Evolutionary conservation across 768 basidiomycete species (phyloP), one percentile per base, ranked within the genome.

Genomic region (Naganishia friedmannii): DNA sequence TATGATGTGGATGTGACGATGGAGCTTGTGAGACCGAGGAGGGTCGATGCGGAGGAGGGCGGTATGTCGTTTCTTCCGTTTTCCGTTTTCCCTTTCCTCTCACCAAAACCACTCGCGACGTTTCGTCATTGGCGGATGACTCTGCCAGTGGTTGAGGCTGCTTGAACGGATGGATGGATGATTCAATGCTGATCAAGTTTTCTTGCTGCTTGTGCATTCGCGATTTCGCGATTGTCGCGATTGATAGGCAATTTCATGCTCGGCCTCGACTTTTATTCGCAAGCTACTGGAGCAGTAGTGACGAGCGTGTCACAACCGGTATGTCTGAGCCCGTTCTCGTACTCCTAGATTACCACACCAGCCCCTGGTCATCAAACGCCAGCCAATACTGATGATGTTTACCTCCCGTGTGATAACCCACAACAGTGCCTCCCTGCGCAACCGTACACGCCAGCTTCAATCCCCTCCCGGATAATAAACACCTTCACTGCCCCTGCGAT

Each of bases 1-100:
- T 80, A 80, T 66, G 79, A 80, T 67, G 76, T 80, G 8, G 73
- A 77, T 53, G 74, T 80, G n/a, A 78, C 79, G 67, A 68, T 79
- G 77, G 79, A 80, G 70, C 70, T 80, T 10, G 77, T 80, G 2
- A 63, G 78, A 51, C 79, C 79, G 17, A 4, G 39, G 17, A 65
- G 34, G 23, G 48, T 42, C 8, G 67, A 37, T 19, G 29, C 39
- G 17, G 53, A 70, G 3, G 65, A 70, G 12, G 19, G 42, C 5
- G 65, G 70, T 70, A 39, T 31, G 63, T 45, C 32, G 3, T 54
- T 46, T 54, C 19, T 31, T 26, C 54, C 34, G 34, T 60, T 37
- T 28, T 34, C 23, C 19, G 39, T 21, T 37, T n/a, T 58, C n/a
- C 57, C 8, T n/a, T 10, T n/a, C 34, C 34, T 9, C 4, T 12